phyloP scores from a whole-genome alignment of 208 protist genomes.

The Wallacemonas sp. region DNA sequence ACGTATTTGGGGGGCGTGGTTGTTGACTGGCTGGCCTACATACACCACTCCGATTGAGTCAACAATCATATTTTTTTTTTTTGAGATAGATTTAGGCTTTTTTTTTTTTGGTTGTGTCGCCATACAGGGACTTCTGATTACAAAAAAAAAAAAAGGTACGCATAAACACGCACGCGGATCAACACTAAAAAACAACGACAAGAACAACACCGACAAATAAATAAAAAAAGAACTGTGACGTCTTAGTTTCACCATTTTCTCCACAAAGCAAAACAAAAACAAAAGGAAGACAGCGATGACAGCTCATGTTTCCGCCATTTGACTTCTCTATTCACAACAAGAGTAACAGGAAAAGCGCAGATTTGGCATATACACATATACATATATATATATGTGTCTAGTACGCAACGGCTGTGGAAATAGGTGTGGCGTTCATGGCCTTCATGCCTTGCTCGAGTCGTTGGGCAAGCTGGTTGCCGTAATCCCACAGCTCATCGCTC shows the following conservation, averaged over 20 bases:
- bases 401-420: conserved; percentile 55
- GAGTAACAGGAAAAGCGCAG: too few species aligned
- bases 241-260: too few species aligned
- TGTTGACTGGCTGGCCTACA: too few species aligned
- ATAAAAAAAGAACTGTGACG: conserved; percentile 1
- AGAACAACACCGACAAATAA: conserved; percentile 5
- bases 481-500: conserved; percentile 75
- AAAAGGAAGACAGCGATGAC: background rate
- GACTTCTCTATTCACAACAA: background rate
- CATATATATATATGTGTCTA: conserved; percentile 20
- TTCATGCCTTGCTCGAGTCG: conserved; percentile 81
- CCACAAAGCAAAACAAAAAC: too few species aligned
- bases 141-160: conserved; percentile 14
- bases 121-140: too few species aligned
- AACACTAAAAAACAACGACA: too few species aligned
- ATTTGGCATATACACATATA: too few species aligned
- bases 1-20: too few species aligned
- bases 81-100: too few species aligned
- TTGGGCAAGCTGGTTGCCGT: conserved; percentile 63
- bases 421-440: conserved; percentile 74
- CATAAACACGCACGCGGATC: conserved; percentile 5
- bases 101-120: too few species aligned
- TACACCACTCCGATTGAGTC: too few species aligned
- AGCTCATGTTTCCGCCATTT: background rate
- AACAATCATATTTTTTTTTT: too few species aligned